These are phyloP conservation scores for Populus tomentosa DNA, from an alignment of 441 rosid species.

Conservation along the genomic window DNA sequence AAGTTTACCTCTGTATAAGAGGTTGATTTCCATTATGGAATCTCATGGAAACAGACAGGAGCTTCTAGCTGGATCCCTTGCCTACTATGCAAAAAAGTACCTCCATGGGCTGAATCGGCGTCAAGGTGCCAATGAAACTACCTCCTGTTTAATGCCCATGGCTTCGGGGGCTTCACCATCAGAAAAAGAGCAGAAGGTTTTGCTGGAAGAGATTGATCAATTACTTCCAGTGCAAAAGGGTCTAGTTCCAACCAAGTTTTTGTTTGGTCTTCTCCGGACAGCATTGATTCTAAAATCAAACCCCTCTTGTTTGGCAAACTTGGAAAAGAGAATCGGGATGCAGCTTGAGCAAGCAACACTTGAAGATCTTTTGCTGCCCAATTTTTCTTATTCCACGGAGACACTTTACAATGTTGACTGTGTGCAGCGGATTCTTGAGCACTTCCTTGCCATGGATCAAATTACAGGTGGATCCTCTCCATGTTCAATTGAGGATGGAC, in stretches of 20 bases:
- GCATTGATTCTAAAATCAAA: constrained; percentile 73
- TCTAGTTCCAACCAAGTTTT: constrained; percentile 68
- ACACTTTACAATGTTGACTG: constrained; percentile 92
- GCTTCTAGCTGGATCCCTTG: constrained; percentile 70
- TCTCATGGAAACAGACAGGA: constrained; percentile 74
- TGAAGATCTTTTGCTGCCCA: constrained; percentile 96
- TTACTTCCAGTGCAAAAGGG: constrained; percentile 82
- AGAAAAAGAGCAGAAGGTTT: constrained; percentile 63
- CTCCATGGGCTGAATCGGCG: constrained; percentile 82
- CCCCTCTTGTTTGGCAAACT: constrained; percentile 50
- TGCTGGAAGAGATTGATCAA: constrained; percentile 67
- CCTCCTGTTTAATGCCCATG: constrained; percentile 53
- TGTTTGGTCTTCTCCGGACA: constrained; percentile 85
- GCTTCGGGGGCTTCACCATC: constrained; percentile 43
- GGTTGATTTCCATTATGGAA: constrained; percentile 68
- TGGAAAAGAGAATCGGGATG: constrained; percentile 89
- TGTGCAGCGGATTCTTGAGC: constrained; percentile 75
- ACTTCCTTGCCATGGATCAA: constrained; percentile 82
- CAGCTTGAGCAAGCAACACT: constrained; percentile 94
- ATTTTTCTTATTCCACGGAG: constrained; percentile 79
- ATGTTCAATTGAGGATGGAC: constrained; percentile 71
- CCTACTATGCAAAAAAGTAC: constrained; percentile 70
- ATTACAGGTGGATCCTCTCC: constrained; percentile 80
- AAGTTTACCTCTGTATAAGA: constrained; percentile 71
- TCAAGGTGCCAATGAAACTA: constrained; percentile 56